Conservation (phyloP, 2,329 filamentous ascomycete genomes). For the Colletotrichum higginsianum region DNA sequence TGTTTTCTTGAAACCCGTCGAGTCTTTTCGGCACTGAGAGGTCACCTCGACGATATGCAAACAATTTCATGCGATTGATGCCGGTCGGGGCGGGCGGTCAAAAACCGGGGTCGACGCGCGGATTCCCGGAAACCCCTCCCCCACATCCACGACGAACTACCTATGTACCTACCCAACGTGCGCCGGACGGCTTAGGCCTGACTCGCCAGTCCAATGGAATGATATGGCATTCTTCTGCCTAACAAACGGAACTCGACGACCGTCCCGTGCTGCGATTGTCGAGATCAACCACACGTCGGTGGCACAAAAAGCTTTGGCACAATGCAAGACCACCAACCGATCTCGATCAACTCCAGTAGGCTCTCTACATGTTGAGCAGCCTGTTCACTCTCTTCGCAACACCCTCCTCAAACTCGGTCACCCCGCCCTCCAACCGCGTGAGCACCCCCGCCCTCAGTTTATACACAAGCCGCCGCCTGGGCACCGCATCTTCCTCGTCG, state of each 20-base stretch:
- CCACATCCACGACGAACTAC: slow-evolving; percentile 5
- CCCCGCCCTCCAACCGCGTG: slow-evolving; percentile 69
- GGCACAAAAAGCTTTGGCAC: not conserved
- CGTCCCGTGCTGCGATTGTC: not conserved
- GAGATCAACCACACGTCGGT: not conserved
- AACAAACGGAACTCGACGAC: not conserved
- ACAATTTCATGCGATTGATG: slow-evolving; percentile 3
- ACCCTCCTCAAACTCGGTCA: slow-evolving; percentile 75
- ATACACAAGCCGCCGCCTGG: slow-evolving; percentile 70
- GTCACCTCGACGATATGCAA: not conserved
- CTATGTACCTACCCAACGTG: not conserved
- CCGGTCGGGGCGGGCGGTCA: not conserved
- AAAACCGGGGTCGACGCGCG: slow-evolving; percentile 16
- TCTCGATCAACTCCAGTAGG: not conserved
- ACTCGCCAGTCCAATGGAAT: slow-evolving; percentile 11
- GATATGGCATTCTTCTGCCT: slow-evolving; percentile 8
- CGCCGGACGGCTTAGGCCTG: slow-evolving; percentile 2
- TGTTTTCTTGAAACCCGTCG: not conserved
- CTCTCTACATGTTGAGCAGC: slow-evolving; percentile 49
- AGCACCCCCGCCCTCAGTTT: slow-evolving; percentile 72
- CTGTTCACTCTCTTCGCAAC: slow-evolving; percentile 72
- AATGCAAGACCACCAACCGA: not conserved
- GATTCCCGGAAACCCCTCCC: not conserved
- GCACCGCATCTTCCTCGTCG: slow-evolving; percentile 58
- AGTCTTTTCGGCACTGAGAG: slow-evolving; percentile 2